These are phyloP conservation scores for Citrus medica DNA, from an alignment of 345 rosid genomes.

Conservation along the genomic window DNA sequence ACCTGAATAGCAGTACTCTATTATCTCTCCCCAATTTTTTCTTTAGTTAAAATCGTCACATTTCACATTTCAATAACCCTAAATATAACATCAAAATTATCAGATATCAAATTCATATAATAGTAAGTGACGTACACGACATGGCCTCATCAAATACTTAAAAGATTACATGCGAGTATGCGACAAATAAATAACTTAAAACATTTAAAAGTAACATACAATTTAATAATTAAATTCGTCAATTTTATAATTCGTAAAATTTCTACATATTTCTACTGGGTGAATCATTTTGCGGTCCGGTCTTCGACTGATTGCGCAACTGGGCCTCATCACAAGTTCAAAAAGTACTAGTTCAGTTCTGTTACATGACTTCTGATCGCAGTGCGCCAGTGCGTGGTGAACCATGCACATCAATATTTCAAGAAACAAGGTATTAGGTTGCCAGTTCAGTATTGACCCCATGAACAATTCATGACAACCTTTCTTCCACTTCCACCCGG, in stretches of 20 bases:
- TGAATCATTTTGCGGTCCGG: background rate
- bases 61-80: too few relatives aligned
- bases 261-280: background rate
- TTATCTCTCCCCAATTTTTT: too few relatives aligned
- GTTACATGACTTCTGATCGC: background rate
- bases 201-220: background rate
- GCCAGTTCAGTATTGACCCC: background rate
- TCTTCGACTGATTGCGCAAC: background rate
- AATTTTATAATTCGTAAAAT: too few relatives aligned
- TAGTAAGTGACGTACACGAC: too few relatives aligned
- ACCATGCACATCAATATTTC: background rate
- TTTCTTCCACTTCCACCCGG: background rate
- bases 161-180: too few relatives aligned
- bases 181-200: too few relatives aligned
- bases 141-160: too few relatives aligned
- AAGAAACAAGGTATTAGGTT: background rate
- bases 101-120: too few relatives aligned
- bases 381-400: background rate
- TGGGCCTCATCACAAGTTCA: background rate
- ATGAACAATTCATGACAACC: background rate
- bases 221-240: background rate
- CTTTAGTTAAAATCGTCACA: too few relatives aligned
- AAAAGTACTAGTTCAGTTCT: background rate
- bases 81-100: too few relatives aligned
- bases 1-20: too few relatives aligned